phyloP scores from a whole-genome alignment of 495 filamentous ascomycete genomes.

The Aspergillus carlsbadensis region DNA sequence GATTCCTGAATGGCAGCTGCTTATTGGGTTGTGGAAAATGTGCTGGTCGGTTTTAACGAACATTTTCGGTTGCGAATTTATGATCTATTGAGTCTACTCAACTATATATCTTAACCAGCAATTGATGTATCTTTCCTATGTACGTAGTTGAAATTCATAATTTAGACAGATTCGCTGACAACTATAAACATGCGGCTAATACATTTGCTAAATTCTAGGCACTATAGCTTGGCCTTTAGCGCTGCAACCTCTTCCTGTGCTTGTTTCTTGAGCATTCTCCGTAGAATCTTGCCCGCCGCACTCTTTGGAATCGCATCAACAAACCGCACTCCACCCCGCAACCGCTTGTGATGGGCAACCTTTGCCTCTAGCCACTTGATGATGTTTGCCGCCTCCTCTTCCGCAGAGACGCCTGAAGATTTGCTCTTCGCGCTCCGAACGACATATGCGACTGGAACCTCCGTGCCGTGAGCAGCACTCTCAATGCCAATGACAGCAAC shows the following conservation, averaged over 20 bases:
- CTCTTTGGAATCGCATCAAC: slow-evolving; percentile 84
- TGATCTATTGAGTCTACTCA: no score
- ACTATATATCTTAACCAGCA: no score
- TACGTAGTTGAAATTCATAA: no score
- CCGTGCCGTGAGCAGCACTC: slow-evolving; percentile 65
- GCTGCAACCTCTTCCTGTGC: slow-evolving; percentile 46
- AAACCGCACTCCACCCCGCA: slow-evolving; percentile 81
- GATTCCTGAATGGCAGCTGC: neutral
- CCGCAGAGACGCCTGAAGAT: slow-evolving; percentile 46
- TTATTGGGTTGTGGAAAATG: neutral
- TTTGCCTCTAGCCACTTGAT: slow-evolving; percentile 59
- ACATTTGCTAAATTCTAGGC: neutral
- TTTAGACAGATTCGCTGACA: neutral
- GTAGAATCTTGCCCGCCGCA: slow-evolving; percentile 82
- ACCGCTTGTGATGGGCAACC: slow-evolving; percentile 70
- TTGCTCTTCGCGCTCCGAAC: slow-evolving; percentile 56
- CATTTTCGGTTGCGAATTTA: no score
- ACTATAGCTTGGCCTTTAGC: slow-evolving; percentile 44
- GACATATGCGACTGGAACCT: slow-evolving; percentile 82
- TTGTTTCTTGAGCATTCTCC: slow-evolving; percentile 61
- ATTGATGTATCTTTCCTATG: no score
- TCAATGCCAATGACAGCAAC: slow-evolving; percentile 84
- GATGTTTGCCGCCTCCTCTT: slow-evolving; percentile 61
- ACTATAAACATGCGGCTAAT: neutral
- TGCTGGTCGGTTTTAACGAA: no score